Evolutionary conservation across 75 land plant species (phyloP).

Genomic region (Pseudotsuga menziesii): DNA sequence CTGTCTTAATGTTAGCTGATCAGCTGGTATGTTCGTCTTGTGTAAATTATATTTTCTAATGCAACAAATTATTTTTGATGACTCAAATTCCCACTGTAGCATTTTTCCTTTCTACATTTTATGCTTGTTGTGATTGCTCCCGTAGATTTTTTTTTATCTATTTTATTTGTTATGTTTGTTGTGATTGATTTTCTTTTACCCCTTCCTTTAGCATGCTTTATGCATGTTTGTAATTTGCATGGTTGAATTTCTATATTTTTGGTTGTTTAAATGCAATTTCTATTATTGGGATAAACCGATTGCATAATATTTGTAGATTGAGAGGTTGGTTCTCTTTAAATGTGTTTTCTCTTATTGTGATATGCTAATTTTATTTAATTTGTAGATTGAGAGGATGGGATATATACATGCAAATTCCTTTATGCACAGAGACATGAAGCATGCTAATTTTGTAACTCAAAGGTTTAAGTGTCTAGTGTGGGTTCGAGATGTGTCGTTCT

Average conservation of each 20-base stretch:
- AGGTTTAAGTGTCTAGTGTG: too few relatives aligned
- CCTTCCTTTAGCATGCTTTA: too few relatives aligned
- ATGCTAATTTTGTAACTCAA: slow-evolving; percentile 91
- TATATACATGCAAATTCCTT: slow-evolving; percentile 78
- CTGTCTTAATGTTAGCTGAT: slow-evolving; percentile 91
- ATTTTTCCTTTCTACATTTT: too few relatives aligned
- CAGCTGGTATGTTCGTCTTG: slow-evolving; percentile 62
- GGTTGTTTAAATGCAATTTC: background rate
- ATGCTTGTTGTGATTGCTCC: background rate
- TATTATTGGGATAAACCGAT: background rate
- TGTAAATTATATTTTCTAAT: background rate
- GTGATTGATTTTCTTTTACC: too few relatives aligned
- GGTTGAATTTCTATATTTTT: background rate
- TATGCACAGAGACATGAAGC: slow-evolving; percentile 87
- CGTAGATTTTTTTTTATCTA: background rate
- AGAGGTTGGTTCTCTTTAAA: slow-evolving; percentile 55
- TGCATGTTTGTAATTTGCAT: background rate
- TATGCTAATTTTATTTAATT: slow-evolving; percentile 25
- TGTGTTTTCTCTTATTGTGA: slow-evolving; percentile 88
- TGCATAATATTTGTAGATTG: slow-evolving; percentile 32
- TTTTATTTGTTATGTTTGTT: too few relatives aligned
- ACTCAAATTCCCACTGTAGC: background rate
- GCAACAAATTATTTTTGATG: too few relatives aligned
- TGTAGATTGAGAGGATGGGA: slow-evolving; percentile 73
- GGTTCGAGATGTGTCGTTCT: too few relatives aligned